Conservation (phyloP, 257 asterid genomes). For the Salvia miltiorrhiza region DNA sequence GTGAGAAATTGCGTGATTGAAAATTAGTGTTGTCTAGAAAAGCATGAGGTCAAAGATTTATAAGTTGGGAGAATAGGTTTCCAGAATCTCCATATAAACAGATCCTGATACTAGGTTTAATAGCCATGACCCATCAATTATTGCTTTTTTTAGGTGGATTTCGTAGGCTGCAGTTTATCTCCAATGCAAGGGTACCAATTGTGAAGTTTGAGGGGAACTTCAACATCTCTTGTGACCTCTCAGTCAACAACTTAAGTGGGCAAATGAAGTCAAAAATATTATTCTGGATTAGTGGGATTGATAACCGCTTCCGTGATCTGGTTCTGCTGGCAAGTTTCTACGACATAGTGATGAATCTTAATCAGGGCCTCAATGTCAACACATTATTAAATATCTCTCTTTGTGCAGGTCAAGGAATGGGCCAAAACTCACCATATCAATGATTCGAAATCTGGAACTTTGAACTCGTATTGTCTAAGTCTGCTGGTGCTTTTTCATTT, state of each 20-base stretch:
- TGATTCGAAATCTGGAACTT: conserved; percentile 74
- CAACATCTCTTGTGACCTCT: conserved; percentile 83
- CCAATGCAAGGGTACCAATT: conserved; percentile 84
- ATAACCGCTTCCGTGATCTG: conserved; percentile 79
- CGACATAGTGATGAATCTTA: conserved; percentile 7
- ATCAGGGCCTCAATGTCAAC: neutral
- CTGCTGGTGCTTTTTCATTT: conserved; percentile 88
- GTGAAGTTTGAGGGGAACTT: conserved; percentile 57
- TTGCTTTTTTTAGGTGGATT: conserved; percentile 57
- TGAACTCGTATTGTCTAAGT: conserved; percentile 83
- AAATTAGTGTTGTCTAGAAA: neutral
- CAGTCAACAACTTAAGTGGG: conserved; percentile 78
- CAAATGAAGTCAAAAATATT: conserved; percentile 91
- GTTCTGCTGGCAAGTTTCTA: conserved; percentile 73
- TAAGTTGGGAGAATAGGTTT: neutral
- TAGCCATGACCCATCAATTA: conserved; percentile 15
- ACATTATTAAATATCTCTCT: conserved; percentile 21
- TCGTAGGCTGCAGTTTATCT: conserved; percentile 50
- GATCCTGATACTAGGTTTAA: neutral
- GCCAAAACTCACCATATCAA: conserved; percentile 75
- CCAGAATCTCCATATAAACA: neutral
- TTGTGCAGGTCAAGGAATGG: conserved; percentile 96
- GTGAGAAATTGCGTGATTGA: neutral
- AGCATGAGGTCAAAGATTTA: neutral
- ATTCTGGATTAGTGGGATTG: conserved; percentile 82